phyloP scores from a whole-genome alignment of 768 basidiomycete species.

The Sporobolomyces roseus region DNA sequence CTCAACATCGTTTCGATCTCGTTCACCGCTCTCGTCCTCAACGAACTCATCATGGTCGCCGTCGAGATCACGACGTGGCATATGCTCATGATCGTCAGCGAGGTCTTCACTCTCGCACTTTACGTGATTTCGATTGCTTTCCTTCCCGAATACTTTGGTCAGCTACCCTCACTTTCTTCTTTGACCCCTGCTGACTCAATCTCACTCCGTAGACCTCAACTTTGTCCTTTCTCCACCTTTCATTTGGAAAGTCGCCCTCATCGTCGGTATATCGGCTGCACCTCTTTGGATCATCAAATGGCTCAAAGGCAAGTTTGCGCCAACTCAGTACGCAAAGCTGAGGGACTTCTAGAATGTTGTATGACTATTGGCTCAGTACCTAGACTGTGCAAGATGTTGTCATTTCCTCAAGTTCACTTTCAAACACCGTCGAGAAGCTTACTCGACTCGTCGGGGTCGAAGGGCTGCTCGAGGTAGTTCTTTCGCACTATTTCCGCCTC shows the following conservation, averaged over 20 bases:
- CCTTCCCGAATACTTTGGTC: conserved; percentile 95
- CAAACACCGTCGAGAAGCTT: no score
- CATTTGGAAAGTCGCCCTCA: conserved; percentile 89
- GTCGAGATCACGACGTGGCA: conserved; percentile 99
- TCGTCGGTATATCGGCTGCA: conserved; percentile 87
- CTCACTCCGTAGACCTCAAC: conserved; percentile 63
- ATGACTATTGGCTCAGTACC: no score
- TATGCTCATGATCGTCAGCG: conserved; percentile 86
- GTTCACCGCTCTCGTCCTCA: conserved; percentile 89
- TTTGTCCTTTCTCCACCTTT: conserved; percentile 86
- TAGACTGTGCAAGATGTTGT: no score
- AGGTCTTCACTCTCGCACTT: conserved; percentile 78
- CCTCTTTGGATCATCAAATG: conserved; percentile 88
- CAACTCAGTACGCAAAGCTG: conserved; percentile 89
- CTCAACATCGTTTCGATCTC: conserved; percentile 97
- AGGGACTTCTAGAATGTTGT: conserved; percentile 19
- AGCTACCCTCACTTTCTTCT: conserved; percentile 44
- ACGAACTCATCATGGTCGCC: conserved; percentile 98
- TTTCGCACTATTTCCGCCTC: no score
- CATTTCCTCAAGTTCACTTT: no score
- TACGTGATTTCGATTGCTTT: conserved; percentile 90
- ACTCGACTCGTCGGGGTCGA: no score
- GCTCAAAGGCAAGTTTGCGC: conserved; percentile 77
- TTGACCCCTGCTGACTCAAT: background rate
- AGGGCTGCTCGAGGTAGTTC: no score